phyloP scores from a whole-genome alignment of 176 grass and related monocot genomes.

The Calamus simplicifolius region DNA sequence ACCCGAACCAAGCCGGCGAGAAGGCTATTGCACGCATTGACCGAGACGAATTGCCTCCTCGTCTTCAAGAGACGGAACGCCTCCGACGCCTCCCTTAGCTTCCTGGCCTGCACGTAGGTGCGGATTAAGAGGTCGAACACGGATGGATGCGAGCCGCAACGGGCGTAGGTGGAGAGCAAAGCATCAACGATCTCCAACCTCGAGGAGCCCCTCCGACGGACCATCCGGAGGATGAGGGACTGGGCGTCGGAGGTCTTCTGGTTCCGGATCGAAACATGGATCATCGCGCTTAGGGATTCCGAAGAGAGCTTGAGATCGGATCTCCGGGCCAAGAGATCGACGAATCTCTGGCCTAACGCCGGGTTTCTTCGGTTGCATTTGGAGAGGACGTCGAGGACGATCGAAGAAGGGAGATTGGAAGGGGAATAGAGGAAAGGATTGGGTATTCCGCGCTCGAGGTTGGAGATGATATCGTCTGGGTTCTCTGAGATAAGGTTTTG shows the following conservation, averaged over 20 bases:
- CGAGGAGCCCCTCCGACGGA: constrained; percentile 54
- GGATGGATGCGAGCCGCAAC: constrained; percentile 11
- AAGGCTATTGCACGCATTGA: constrained; percentile 64
- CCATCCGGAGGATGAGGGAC: constrained; percentile 83
- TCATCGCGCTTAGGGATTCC: constrained; percentile 33
- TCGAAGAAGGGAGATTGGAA: background rate
- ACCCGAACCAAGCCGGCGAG: constrained; percentile 68
- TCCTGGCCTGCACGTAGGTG: constrained; percentile 84
- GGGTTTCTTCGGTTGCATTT: background rate
- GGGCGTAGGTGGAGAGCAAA: constrained; percentile 26
- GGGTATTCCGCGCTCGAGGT: background rate
- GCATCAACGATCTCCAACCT: constrained; percentile 41
- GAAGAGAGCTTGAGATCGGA: constrained; percentile 34
- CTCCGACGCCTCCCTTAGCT: constrained; percentile 62
- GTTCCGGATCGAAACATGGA: constrained; percentile 32
- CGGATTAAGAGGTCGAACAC: constrained; percentile 95
- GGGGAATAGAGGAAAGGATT: background rate
- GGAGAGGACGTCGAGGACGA: constrained; percentile 2
- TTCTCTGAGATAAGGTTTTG: background rate
- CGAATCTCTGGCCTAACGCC: background rate
- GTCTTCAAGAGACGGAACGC: constrained; percentile 56
- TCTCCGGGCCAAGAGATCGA: background rate
- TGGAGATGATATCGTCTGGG: constrained; percentile 8
- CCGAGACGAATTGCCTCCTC: constrained; percentile 31
- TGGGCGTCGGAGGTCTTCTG: constrained; percentile 54